Evolutionary conservation across 257 asterid genomes (phyloP).

Genomic region (Anisodus acutangulus): DNA sequence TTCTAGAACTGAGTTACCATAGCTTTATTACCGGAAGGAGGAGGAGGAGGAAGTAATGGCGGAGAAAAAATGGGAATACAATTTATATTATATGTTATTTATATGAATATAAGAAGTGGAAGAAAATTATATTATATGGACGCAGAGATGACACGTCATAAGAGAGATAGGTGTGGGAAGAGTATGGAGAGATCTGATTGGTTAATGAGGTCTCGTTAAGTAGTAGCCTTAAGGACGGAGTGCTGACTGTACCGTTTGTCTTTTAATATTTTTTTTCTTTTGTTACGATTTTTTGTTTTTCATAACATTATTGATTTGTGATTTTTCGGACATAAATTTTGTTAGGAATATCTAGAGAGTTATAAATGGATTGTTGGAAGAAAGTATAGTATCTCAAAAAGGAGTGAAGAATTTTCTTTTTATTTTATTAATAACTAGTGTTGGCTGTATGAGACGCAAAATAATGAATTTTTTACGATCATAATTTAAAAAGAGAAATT

Average conservation of each 20-base stretch:
- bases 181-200: constrained; percentile 29
- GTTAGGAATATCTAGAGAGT: too few species aligned
- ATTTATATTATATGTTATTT: neutral
- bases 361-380: too few species aligned
- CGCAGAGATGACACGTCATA: constrained; percentile 44
- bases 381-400: too few species aligned
- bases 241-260: neutral
- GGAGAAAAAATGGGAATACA: constrained; percentile 37
- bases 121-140: constrained; percentile 45
- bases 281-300: neutral
- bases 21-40: neutral
- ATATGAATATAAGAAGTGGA: neutral
- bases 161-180: constrained; percentile 30
- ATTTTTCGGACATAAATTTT: too few species aligned
- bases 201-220: neutral
- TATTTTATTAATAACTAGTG: too few species aligned
- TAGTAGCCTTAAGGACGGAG: neutral
- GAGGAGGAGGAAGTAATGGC: constrained; percentile 30
- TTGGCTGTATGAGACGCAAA: too few species aligned
- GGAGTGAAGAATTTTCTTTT: too few species aligned
- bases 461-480: too few species aligned
- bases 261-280: neutral
- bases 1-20: constrained; percentile 14
- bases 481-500: too few species aligned
- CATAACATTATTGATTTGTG: neutral